Conservation (phyloP, 2,329 filamentous ascomycete species). For the Coleophoma cylindrospora region DNA sequence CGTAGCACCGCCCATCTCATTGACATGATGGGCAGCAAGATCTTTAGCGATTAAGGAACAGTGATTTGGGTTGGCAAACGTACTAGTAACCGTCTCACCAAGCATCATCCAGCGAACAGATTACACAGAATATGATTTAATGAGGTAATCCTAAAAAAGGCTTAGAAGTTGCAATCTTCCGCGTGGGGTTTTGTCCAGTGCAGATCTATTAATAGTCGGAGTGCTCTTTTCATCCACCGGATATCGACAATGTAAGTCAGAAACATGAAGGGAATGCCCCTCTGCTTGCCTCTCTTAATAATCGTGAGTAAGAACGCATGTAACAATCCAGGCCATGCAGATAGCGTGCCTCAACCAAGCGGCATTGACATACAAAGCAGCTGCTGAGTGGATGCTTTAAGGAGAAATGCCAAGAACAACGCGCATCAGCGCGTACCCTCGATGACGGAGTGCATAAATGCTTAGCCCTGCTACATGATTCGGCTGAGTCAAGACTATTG, state of each 20-base stretch:
- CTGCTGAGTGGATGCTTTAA: background rate
- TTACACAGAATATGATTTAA: no score
- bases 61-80: no score
- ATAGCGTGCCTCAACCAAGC: background rate
- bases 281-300: background rate
- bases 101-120: no score
- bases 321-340: background rate
- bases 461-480: no score
- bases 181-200: no score
- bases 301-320: background rate
- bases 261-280: background rate
- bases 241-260: background rate
- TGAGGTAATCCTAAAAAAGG: no score
- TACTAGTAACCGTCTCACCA: no score
- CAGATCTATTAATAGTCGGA: background rate
- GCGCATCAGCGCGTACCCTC: background rate
- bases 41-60: no score
- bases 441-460: no score
- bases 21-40: no score
- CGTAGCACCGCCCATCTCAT: no score
- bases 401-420: background rate
- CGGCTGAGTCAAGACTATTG: background rate
- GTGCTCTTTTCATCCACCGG: background rate
- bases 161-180: no score
- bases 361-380: background rate